Evolutionary conservation across 2,329 filamentous ascomycete species (phyloP).

Genomic region (Colletotrichum chlorophyti): DNA sequence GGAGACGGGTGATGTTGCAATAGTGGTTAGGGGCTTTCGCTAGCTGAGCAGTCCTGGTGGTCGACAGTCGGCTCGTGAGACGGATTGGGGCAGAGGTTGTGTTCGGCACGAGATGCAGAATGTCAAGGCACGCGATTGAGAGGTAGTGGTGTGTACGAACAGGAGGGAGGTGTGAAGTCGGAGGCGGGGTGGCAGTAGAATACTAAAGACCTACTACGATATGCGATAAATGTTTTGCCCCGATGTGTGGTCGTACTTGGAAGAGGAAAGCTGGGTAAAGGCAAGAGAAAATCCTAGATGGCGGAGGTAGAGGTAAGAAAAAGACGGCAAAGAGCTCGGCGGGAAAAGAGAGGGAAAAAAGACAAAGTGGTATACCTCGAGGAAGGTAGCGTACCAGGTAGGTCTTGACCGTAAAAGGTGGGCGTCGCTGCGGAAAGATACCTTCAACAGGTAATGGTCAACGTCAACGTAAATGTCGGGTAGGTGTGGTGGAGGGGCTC

Average conservation of each 20-base stretch:
- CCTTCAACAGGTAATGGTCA: no score
- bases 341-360: not conserved
- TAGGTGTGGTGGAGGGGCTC: slow-evolving; percentile 11
- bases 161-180: no score
- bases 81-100: slow-evolving; percentile 11
- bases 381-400: no score
- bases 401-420: no score
- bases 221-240: no score
- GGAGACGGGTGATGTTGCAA: slow-evolving; percentile 21
- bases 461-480: no score
- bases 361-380: not conserved
- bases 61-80: not conserved
- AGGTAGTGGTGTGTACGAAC: not conserved
- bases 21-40: slow-evolving; percentile 4
- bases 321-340: not conserved
- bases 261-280: not conserved
- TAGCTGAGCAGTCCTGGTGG: slow-evolving; percentile 7
- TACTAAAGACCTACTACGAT: not conserved
- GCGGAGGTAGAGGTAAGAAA: no score
- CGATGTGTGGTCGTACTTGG: not conserved
- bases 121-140: not conserved
- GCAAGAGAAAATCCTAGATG: no score
- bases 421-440: no score
- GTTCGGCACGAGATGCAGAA: not conserved
- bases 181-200: slow-evolving; percentile 7